These are phyloP conservation scores for Triticum turgidum DNA, from an alignment of 176 grass and related monocot species.

Conservation along the genomic window DNA sequence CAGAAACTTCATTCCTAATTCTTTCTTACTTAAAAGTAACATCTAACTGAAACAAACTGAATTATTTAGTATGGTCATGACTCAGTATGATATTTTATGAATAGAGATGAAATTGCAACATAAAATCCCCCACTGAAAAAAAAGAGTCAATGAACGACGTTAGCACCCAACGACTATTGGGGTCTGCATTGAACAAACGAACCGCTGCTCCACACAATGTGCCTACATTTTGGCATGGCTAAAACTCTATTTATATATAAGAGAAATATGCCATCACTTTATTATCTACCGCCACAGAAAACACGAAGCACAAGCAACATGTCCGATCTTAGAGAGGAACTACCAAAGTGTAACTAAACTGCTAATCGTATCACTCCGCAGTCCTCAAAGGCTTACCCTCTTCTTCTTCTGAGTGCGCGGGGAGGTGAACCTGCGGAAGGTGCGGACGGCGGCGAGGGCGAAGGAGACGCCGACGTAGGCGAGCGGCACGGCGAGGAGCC, in stretches of 20 bases:
- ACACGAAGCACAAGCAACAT: neutral
- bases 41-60: neutral
- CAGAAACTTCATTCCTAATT: neutral
- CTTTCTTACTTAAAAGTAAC: neutral
- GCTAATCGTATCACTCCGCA: neutral
- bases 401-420: slow-evolving; percentile 76
- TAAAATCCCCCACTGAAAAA: neutral
- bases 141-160: neutral
- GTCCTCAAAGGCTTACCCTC: slow-evolving; percentile 38
- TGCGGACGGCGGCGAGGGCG: slow-evolving; percentile 63
- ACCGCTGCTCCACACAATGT: neutral
- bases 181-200: slow-evolving; percentile 4
- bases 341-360: neutral
- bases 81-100: neutral
- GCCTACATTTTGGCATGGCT: neutral
- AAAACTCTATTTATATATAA: neutral
- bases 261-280: neutral
- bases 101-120: neutral
- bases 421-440: slow-evolving; percentile 75
- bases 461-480: slow-evolving; percentile 74
- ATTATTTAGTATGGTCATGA: neutral
- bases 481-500: slow-evolving; percentile 75
- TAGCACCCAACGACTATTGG: neutral
- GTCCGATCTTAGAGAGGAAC: neutral
- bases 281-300: neutral